Percentiles rank a stretch among this genome's conserved stretches.
phyloP scores from a whole-genome alignment of 176 grass and related monocot species.

The Avena atlantica region DNA sequence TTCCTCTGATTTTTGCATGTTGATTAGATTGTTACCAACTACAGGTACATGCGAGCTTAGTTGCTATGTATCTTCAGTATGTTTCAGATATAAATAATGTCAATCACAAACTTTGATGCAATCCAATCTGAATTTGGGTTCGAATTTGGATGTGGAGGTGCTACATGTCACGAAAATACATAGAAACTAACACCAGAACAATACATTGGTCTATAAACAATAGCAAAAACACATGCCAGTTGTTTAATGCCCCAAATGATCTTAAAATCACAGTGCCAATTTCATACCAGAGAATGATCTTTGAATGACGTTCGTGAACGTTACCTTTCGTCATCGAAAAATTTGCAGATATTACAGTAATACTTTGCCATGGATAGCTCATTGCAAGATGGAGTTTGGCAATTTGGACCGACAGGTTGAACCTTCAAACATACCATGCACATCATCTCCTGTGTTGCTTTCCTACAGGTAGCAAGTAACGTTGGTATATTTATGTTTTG shows the following conservation, averaged over 20 bases:
- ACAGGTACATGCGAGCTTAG: neutral
- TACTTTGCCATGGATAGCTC: slow-evolving; percentile 90
- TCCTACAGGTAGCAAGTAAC: slow-evolving; percentile 62
- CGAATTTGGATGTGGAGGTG: slow-evolving; percentile 10
- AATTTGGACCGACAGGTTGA: slow-evolving; percentile 83
- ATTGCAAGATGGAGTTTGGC: slow-evolving; percentile 80
- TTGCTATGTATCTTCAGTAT: neutral
- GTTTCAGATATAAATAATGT: slow-evolving; percentile 30
- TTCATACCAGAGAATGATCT: slow-evolving; percentile 18
- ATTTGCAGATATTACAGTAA: slow-evolving; percentile 96
- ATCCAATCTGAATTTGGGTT: neutral
- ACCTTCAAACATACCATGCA: slow-evolving; percentile 92
- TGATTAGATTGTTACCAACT: slow-evolving; percentile 14
- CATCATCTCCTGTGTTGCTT: slow-evolving; percentile 97
- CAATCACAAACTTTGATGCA: slow-evolving; percentile 1
- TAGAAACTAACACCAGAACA: slow-evolving; percentile 7
- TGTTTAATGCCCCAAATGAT: slow-evolving; percentile 26
- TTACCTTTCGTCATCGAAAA: slow-evolving; percentile 99
- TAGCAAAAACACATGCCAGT: neutral
- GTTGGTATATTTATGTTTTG: slow-evolving; percentile 25
- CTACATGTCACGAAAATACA: slow-evolving; percentile 20
- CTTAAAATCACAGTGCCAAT: neutral
- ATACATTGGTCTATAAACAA: slow-evolving; percentile 17
- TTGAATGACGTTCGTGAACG: slow-evolving; percentile 4
- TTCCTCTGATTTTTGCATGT: neutral